Base-by-base conservation (phyloP, 768 basidiomycete genomes). In the Suillus tomentosus region DNA sequence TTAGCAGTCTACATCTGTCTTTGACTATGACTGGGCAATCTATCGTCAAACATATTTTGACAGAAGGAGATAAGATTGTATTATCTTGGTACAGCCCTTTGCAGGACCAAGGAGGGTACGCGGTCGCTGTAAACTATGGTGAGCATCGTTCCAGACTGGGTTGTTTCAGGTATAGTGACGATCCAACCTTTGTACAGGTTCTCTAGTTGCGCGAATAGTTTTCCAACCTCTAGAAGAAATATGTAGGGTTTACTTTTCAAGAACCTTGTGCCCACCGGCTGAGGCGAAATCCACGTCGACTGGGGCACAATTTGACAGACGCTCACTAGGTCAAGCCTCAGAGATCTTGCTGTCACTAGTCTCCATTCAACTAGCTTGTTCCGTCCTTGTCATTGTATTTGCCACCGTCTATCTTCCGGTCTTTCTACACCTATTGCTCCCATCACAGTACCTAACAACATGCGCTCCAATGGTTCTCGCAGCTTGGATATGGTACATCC, bases 141-240 rank as follows among this genome's bases (percentile, higher is more conserved):
- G 60, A 57, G 85, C 73, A 14, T 22, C 47, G 7, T 61, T 17
- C 37, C 51, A 22, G 11, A 27, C 39, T 64, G 39, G 42, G 14
- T 2, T 56, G 37, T 50, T 14, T 14, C 51, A 60, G 8, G 11
- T 37, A 15, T 50, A 47, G 42, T 61, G 45, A 3, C 14, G 47
- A 54, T 69, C 36, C 24, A 27, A 60, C 62, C 6, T 63, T 62
- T 53, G 5, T 11, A 4, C 69, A 96, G 96, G 96, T 58, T 97
- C 96, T 3, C 83, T 99, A 15, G 79, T 97, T 31, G 96, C 95
- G 6, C 88, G 97, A 19, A 91, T 99, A 64, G 72, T 96, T 31
- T 96, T 99, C 72, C 96, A 98, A 69, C 97, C 97, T 0, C 85
- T 98, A 31, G 97, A 99, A 76, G 97, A 99, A 77, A 90, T 92